phyloP scores from a whole-genome alignment of 257 asterid species.

The Salvia hispanica region DNA sequence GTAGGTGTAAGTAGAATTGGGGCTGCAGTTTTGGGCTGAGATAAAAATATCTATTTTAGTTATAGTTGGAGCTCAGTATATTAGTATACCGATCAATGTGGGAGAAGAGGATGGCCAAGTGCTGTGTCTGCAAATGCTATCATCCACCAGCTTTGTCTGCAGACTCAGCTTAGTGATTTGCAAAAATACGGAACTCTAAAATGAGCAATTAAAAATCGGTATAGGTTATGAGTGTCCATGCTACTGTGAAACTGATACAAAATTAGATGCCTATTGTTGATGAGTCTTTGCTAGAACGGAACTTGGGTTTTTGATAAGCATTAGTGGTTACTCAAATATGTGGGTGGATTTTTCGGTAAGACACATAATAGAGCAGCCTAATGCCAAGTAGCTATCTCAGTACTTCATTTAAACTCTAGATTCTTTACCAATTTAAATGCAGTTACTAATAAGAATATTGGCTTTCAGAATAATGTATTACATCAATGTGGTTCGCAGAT shows the following conservation, averaged over 20 bases:
- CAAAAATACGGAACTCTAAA: neutral
- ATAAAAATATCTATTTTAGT: neutral
- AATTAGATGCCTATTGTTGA: neutral
- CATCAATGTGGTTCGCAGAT: slow-evolving; percentile 42
- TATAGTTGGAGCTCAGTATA: slow-evolving; percentile 4
- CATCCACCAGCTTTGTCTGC: neutral
- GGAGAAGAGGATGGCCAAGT: neutral
- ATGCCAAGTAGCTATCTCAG: neutral
- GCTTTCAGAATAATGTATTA: neutral
- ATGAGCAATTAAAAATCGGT: neutral
- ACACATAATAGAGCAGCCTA: neutral
- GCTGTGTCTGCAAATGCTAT: neutral
- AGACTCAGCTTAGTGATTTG: neutral
- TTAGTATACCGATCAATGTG: neutral
- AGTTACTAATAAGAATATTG: neutral
- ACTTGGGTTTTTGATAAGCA: neutral
- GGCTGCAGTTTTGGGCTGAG: neutral
- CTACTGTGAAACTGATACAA: neutral
- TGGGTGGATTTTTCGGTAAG: neutral
- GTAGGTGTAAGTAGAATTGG: neutral
- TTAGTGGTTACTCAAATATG: neutral
- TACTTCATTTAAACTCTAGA: neutral
- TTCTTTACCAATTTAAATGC: slow-evolving; percentile 27
- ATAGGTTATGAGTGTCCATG: neutral
- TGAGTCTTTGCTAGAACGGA: neutral